A percentile compares a stretch with the other conserved stretches of the same genome.
phyloP scores from a whole-genome alignment of 2,329 filamentous ascomycete genomes.

The Xylaria arbuscula region DNA sequence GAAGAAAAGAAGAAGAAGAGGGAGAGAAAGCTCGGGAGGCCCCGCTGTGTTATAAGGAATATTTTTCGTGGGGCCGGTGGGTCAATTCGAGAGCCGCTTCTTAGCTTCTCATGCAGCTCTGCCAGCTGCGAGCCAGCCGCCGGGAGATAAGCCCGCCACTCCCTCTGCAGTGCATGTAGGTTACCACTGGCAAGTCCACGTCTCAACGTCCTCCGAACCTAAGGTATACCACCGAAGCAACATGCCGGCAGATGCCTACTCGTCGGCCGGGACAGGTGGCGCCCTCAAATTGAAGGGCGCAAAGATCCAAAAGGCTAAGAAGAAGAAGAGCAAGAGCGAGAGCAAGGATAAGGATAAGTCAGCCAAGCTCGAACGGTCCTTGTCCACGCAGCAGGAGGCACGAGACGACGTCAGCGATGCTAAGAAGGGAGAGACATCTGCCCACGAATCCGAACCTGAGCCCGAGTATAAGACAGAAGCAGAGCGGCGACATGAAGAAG shows the following conservation, averaged over 20 bases:
- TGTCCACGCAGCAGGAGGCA: slow-evolving; percentile 49
- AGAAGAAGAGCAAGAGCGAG: slow-evolving; percentile 65
- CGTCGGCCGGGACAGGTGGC: slow-evolving; percentile 72
- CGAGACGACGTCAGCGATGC: slow-evolving; percentile 42
- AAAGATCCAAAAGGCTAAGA: slow-evolving; percentile 72
- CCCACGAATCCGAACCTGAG: slow-evolving; percentile 46
- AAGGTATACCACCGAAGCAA: slow-evolving; percentile 49
- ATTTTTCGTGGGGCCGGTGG: slow-evolving; percentile 26
- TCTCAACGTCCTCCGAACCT: background rate
- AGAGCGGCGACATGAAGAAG: slow-evolving; percentile 83
- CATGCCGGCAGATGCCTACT: slow-evolving; percentile 83
- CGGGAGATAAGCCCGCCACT: background rate
- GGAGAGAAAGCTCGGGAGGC: slow-evolving; percentile 7
- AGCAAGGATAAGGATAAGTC: slow-evolving; percentile 54
- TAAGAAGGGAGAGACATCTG: slow-evolving; percentile 47
- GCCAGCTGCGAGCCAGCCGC: background rate
- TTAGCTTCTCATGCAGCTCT: background rate
- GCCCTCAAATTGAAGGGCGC: slow-evolving; percentile 87
- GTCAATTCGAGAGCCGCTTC: background rate
- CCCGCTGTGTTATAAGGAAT: slow-evolving; percentile 41
- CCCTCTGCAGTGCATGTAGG: background rate
- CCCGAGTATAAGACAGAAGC: slow-evolving; percentile 79
- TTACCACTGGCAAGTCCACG: background rate
- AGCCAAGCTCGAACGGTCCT: slow-evolving; percentile 59
- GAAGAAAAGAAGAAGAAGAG: slow-evolving; percentile 58